Evolutionary conservation across 768 basidiomycete genomes (phyloP).

Genomic region (Neoboletus subvelutipes): DNA sequence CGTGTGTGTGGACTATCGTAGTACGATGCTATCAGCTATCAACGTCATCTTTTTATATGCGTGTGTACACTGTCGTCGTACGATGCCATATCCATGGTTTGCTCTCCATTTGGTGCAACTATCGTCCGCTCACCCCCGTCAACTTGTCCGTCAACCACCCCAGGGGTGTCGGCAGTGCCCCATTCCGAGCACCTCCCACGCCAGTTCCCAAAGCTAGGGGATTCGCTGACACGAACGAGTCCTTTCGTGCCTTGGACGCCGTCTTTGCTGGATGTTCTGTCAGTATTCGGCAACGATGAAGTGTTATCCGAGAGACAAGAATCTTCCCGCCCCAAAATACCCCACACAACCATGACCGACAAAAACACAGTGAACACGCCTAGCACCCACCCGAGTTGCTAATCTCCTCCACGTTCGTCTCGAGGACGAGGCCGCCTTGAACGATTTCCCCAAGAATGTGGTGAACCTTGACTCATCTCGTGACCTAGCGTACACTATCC

Average conservation of each 20-base stretch:
- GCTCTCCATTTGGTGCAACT: background rate
- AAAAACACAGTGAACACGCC: background rate
- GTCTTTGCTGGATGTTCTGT: constrained; percentile 53
- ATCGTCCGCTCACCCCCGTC: constrained; percentile 59
- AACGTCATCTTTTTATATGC: background rate
- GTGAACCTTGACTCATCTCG: constrained; percentile 57
- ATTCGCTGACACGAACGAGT: constrained; percentile 79
- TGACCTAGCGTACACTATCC: constrained; percentile 1
- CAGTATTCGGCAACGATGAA: constrained; percentile 1
- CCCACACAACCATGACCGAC: background rate
- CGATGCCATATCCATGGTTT: background rate
- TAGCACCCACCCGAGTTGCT: constrained; percentile 57
- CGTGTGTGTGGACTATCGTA: background rate
- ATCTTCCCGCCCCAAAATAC: background rate
- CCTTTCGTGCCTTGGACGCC: constrained; percentile 69
- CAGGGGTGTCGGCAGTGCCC: constrained; percentile 65
- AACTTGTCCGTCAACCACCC: constrained; percentile 79
- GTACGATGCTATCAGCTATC: constrained; percentile 1
- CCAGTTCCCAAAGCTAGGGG: constrained; percentile 71
- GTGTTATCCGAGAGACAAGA: background rate
- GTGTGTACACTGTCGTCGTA: background rate
- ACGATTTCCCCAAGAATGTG: constrained; percentile 95
- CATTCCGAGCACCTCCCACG: constrained; percentile 59
- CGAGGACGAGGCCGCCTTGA: constrained; percentile 93
- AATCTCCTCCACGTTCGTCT: constrained; percentile 91